Evolutionary conservation across 106 monocot species (phyloP).

Genomic region (Dendrobium catenatum): DNA sequence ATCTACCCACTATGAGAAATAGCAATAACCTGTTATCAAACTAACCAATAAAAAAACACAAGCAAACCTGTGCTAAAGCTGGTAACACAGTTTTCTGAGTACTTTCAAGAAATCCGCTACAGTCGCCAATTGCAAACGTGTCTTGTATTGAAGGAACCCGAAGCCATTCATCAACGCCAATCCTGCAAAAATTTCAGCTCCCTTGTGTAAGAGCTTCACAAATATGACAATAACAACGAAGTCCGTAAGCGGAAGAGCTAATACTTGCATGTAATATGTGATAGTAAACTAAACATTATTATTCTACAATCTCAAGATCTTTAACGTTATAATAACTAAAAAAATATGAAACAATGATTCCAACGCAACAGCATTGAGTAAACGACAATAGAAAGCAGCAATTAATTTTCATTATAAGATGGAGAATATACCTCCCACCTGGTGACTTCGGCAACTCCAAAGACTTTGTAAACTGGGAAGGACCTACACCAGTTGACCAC

Average conservation of each 20-base stretch:
- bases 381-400: neutral
- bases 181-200: slow-evolving; percentile 28
- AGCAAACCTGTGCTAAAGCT: slow-evolving; percentile 81
- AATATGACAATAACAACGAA: neutral
- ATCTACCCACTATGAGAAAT: neutral
- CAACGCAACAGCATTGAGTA: neutral
- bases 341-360: neutral
- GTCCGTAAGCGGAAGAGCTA: neutral
- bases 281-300: neutral
- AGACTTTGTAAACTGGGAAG: slow-evolving; percentile 59
- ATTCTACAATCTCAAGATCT: neutral
- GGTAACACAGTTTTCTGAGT: slow-evolving; percentile 67
- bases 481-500: slow-evolving; percentile 98
- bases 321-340: neutral
- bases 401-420: neutral
- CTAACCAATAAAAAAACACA: neutral
- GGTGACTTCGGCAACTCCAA: slow-evolving; percentile 75
- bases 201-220: neutral
- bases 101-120: slow-evolving; percentile 82
- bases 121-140: slow-evolving; percentile 89
- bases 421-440: slow-evolving; percentile 79
- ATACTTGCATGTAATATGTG: neutral
- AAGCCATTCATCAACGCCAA: slow-evolving; percentile 92
- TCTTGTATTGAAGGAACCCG: slow-evolving; percentile 77
- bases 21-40: neutral